These are phyloP conservation scores for Gryganskiella cystojenkinii DNA, from an alignment of 192 early-diverging fungal species.

Conservation along the genomic window DNA sequence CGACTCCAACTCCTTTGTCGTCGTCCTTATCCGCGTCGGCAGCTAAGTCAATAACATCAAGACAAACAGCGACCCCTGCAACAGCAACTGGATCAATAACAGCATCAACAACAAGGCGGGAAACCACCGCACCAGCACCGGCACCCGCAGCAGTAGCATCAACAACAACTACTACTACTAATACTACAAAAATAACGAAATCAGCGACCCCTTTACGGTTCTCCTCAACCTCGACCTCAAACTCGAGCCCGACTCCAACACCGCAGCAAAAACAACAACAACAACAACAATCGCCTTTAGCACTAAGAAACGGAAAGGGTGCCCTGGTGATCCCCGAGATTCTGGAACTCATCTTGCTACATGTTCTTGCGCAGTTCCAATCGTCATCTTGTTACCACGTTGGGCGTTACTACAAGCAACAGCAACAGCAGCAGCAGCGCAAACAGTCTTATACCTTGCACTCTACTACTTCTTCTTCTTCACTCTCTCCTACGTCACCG, in stretches of 20 bases:
- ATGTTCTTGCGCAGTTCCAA: conserved; percentile 16
- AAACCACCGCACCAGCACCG: too few species aligned
- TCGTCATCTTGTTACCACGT: not conserved
- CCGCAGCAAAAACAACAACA: too few species aligned
- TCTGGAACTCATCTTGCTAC: conserved; percentile 14
- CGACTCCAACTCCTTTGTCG: not conserved
- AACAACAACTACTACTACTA: too few species aligned
- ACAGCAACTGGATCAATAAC: not conserved
- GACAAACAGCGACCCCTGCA: not conserved
- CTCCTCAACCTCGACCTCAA: not conserved
- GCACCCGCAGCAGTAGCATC: not conserved
- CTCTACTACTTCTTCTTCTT: too few species aligned
- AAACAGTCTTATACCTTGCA: too few species aligned
- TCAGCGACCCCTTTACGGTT: not conserved
- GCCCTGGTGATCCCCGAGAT: conserved; percentile 28
- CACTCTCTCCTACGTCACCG: not conserved
- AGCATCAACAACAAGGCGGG: too few species aligned
- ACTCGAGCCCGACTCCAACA: too few species aligned
- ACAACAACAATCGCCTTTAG: too few species aligned
- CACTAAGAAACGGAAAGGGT: too few species aligned
- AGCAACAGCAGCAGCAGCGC: too few species aligned
- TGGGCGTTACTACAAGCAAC: not conserved
- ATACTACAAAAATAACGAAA: not conserved
- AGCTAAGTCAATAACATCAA: not conserved
- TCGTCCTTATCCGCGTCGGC: not conserved